Percentiles rank a stretch among this genome's conserved stretches.
Conservation (phyloP, 768 basidiomycete species). For the Tephrocybe rancida region DNA sequence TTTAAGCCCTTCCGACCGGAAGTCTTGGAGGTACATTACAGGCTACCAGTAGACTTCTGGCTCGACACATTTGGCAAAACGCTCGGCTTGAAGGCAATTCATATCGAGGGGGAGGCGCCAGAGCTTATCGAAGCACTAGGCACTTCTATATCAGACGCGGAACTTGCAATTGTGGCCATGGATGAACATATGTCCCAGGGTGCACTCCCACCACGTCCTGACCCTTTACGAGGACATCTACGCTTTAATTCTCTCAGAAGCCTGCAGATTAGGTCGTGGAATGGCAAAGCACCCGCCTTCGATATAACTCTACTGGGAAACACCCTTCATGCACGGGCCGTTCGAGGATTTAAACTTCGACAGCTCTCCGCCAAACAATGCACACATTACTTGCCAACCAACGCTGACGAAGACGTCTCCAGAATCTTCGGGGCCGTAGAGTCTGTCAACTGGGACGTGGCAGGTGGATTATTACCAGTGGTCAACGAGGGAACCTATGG, state of each 20-base stretch:
- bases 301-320: neutral
- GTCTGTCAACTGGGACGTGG: neutral
- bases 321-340: neutral
- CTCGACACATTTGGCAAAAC: neutral
- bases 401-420: neutral
- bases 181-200: too few relatives aligned
- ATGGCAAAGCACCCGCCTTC: neutral
- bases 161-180: neutral
- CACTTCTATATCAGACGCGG: neutral
- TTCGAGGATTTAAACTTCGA: neutral
- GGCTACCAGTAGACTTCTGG: neutral
- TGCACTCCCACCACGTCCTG: too few relatives aligned
- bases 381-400: neutral
- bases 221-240: neutral
- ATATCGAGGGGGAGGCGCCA: neutral
- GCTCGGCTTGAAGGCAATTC: neutral
- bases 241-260: neutral
- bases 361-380: neutral
- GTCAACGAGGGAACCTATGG: too few relatives aligned
- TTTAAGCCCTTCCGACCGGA: neutral
- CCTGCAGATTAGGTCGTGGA: neutral
- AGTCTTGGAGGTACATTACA: neutral
- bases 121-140: neutral
- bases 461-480: too few relatives aligned
- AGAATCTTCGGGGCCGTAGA: neutral